Base-by-base conservation (phyloP, 2,329 filamentous ascomycete genomes). In the Arachnomyces sp. region DNA sequence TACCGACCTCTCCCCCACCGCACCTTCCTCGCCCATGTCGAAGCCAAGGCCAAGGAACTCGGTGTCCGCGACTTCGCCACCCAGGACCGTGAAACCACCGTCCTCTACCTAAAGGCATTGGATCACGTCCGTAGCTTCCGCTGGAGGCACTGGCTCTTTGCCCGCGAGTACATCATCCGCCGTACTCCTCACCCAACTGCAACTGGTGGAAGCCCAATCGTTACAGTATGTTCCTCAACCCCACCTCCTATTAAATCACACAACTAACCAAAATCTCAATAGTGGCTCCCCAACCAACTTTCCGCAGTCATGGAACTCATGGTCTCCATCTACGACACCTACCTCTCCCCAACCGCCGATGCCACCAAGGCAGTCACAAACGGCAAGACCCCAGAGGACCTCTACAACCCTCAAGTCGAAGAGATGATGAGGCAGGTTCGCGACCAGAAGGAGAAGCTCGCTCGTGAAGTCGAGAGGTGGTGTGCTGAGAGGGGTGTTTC, bases 1-100 rank as follows among this genome's bases (percentile, higher is more conserved):
- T 95, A 95, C 63, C 77, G 90, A 0, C 90, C 90, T 2, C 84
- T 82, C 39, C 90, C 93, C 53, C 90, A 96, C 61, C 80, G 88
- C 31, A 77, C 82, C 49, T 95, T 95, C 61, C 73, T 96, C 28
- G 74, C 78, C 46, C 81, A 81, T 56, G 83, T 94, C 15, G 68
- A 69, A 32, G 64, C 67, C 31, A 67, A 66, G 32, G 65, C 75
- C 1, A 64, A 69, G 65, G 73, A 67, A 40, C 46, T 70, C 14
- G 59, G 57, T 9, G 60, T 70, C 8, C 59, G 55, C 31, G 48
- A 61, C 4, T 70, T 56, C 36, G 52, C 57, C 2, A 46, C 60
- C 15, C 47, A 61, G 17, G 61, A 67, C 37, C 56, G 57, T 2
- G 60, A 66, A 43, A 64, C 66, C 0, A 56, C 61, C 0, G 60